phyloP scores from a whole-genome alignment of 495 filamentous ascomycete species.

The Lepidopterella palustris region DNA sequence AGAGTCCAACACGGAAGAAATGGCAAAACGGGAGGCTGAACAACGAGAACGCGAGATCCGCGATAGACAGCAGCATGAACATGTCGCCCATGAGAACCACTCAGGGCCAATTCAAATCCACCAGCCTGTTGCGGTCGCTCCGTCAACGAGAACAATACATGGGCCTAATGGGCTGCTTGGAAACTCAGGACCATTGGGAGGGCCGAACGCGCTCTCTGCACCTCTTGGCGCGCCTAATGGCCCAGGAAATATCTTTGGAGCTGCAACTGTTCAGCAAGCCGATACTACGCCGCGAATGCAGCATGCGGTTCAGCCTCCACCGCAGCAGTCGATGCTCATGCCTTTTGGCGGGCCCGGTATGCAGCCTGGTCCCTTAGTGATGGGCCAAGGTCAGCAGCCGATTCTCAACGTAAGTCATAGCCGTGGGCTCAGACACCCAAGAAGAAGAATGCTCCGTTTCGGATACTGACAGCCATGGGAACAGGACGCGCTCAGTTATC shows the following conservation, averaged over 20 bases:
- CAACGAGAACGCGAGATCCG: slow-evolving; percentile 59
- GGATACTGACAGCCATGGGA: slow-evolving; percentile 24
- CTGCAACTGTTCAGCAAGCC: slow-evolving; percentile 58
- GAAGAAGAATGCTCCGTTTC: too few species aligned
- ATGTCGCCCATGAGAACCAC: slow-evolving; percentile 70
- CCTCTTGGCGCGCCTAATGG: slow-evolving; percentile 61
- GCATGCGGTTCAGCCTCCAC: slow-evolving; percentile 28
- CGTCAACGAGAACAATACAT: slow-evolving; percentile 64
- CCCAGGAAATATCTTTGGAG: slow-evolving; percentile 58
- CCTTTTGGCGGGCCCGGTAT: slow-evolving; percentile 29
- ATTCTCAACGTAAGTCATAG: slow-evolving; percentile 81
- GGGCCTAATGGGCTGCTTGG: slow-evolving; percentile 81
- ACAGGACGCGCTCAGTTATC: slow-evolving; percentile 91
- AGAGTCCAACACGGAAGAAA: slow-evolving; percentile 44
- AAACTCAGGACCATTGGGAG: slow-evolving; percentile 55
- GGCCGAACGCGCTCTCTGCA: slow-evolving; percentile 45
- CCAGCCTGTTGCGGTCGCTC: slow-evolving; percentile 67
- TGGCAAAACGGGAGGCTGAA: slow-evolving; percentile 56
- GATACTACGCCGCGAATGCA: slow-evolving; percentile 38
- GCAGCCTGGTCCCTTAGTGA: slow-evolving; percentile 22
- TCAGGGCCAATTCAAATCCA: slow-evolving; percentile 79
- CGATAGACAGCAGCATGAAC: slow-evolving; percentile 46
- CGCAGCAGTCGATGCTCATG: slow-evolving; percentile 32
- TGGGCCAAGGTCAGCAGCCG: slow-evolving; percentile 74
- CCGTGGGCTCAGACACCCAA: too few species aligned